These are phyloP conservation scores for Prunella vulgaris DNA, from an alignment of 257 asterid genomes.

Conservation along the genomic window DNA sequence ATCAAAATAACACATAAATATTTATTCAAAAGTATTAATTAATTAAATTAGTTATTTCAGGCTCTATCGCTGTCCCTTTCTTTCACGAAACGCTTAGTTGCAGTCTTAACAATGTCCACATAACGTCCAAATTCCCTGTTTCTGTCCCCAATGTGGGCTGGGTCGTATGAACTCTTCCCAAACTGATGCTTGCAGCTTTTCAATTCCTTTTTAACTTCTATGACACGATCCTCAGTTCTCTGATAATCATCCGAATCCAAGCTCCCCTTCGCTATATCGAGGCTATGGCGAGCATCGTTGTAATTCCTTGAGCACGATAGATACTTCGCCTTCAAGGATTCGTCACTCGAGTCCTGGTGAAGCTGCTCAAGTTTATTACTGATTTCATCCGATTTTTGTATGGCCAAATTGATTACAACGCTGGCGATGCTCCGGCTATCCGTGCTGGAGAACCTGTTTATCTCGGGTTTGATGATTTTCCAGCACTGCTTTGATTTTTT, in stretches of 20 bases:
- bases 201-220: slow-evolving; percentile 21
- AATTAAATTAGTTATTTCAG: not conserved
- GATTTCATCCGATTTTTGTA: not conserved
- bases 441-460: not conserved
- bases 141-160: slow-evolving; percentile 21
- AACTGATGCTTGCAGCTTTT: slow-evolving; percentile 20
- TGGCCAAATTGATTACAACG: slow-evolving; percentile 20
- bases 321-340: too few species aligned
- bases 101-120: slow-evolving; percentile 15
- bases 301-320: too few species aligned
- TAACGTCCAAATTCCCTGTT: slow-evolving; percentile 21
- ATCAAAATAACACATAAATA: not conserved
- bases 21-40: not conserved
- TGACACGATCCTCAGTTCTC: too few species aligned
- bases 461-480: slow-evolving; percentile 14
- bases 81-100: not conserved
- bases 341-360: not conserved
- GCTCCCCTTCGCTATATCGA: too few species aligned
- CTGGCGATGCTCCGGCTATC: not conserved
- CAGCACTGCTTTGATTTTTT: too few species aligned
- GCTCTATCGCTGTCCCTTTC: not conserved
- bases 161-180: slow-evolving; percentile 10
- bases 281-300: too few species aligned
- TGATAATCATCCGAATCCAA: too few species aligned
- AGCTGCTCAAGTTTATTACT: slow-evolving; percentile 2